Percentiles rank a stretch among this genome's conserved stretches.
Evolutionary conservation across 768 basidiomycete genomes (phyloP).

Genomic region (Rhodotorula graminis): DNA sequence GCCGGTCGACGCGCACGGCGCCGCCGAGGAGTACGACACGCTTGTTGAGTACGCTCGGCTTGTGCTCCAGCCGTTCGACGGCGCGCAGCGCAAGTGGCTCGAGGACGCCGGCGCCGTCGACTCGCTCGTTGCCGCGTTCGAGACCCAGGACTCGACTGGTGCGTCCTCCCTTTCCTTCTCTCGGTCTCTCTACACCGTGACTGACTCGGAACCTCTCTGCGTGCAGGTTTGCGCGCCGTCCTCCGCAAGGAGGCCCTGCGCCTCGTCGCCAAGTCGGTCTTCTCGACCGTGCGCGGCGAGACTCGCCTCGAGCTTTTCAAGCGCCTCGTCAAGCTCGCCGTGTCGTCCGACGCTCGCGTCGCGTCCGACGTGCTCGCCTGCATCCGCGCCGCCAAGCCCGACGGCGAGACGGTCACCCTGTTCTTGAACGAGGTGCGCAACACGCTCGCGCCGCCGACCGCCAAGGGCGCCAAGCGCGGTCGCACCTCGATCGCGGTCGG

Average conservation of each 20-base stretch:
- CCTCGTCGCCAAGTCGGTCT: conserved; percentile 11
- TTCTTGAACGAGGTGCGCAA: conserved; percentile 26
- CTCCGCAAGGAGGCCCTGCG: conserved; percentile 32
- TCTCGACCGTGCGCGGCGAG: conserved; percentile 22
- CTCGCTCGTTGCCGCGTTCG: conserved; percentile 11
- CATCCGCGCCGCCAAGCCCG: conserved; percentile 23
- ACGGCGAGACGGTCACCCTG: conserved; percentile 28
- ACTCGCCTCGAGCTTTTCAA: conserved; percentile 28
- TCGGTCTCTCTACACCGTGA: not conserved
- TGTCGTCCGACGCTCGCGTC: conserved; percentile 15
- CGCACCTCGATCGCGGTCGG: conserved; percentile 20
- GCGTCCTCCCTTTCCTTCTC: not conserved
- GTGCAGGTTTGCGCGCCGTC: conserved; percentile 8
- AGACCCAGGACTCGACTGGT: conserved; percentile 4
- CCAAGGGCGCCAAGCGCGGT: conserved; percentile 37
- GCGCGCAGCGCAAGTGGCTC: conserved; percentile 34
- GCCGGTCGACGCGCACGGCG: not conserved
- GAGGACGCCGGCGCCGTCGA: conserved; percentile 24
- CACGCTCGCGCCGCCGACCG: conserved; percentile 9
- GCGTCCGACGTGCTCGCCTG: conserved; percentile 26
- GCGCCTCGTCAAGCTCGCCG: conserved; percentile 29
- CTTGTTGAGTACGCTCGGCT: conserved; percentile 12
- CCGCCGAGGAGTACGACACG: not conserved
- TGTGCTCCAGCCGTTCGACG: conserved; percentile 28
- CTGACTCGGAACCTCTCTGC: not conserved